These are phyloP conservation scores for Pseudopediastrum boryanum DNA, from an alignment of 139 green algal species.

Conservation along the genomic window DNA sequence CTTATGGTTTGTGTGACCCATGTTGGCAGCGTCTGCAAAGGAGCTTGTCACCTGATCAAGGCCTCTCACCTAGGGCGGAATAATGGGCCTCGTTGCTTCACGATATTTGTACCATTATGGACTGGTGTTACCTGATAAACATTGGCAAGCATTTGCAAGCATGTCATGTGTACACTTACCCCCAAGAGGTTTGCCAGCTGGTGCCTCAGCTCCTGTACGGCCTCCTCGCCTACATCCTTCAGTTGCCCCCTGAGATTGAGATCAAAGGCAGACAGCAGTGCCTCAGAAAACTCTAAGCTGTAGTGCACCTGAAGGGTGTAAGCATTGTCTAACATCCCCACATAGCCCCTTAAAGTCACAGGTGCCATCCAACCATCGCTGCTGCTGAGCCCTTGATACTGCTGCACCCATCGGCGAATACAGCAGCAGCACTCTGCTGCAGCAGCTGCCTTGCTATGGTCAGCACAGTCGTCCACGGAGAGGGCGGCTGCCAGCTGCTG, in stretches of 20 bases:
- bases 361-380: not conserved
- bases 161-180: not conserved
- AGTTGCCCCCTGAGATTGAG: slow-evolving; percentile 12
- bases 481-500: slow-evolving; percentile 20
- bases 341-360: slow-evolving; percentile 27
- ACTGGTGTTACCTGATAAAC: no score
- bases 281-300: not conserved
- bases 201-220: slow-evolving; percentile 9
- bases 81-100: no score
- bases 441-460: slow-evolving; percentile 6
- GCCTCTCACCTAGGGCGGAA: no score
- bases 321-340: slow-evolving; percentile 31
- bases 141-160: not conserved
- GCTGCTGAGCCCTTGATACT: not conserved
- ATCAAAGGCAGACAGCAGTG: slow-evolving; percentile 29
- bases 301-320: slow-evolving; percentile 5
- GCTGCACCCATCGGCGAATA: slow-evolving; percentile 20
- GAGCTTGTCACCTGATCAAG: no score
- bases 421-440: slow-evolving; percentile 4
- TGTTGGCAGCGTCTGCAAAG: no score
- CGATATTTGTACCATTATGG: no score
- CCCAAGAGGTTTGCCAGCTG: not conserved
- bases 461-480: slow-evolving; percentile 1
- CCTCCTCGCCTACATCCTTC: not conserved
- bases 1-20: no score